A percentile compares a stretch with the other conserved stretches of the same genome.
phyloP scores from a whole-genome alignment of 116 monocot species.

The Iris pallida region DNA sequence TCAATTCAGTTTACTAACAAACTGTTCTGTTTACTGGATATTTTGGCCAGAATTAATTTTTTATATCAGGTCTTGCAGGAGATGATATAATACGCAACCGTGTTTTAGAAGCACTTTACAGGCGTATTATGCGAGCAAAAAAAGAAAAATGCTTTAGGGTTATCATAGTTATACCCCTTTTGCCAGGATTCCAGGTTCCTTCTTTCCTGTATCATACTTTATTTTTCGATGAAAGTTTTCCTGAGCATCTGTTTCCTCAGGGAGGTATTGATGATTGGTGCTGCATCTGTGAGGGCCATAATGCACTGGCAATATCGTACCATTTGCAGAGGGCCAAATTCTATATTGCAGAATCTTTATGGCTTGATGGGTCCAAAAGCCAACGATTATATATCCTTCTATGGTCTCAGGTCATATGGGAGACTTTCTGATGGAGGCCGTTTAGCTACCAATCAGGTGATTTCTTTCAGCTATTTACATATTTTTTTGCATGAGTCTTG shows the following conservation, averaged over 20 bases:
- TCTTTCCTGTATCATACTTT: not conserved
- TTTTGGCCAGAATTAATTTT: constrained; percentile 93
- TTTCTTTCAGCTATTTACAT: not conserved
- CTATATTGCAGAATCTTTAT: constrained; percentile 77
- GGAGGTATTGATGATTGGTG: constrained; percentile 97
- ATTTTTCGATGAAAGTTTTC: constrained; percentile 1
- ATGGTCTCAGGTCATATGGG: constrained; percentile 88
- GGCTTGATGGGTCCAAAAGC: constrained; percentile 71
- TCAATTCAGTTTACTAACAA: constrained; percentile 7
- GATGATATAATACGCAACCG: constrained; percentile 90
- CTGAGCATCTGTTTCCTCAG: constrained; percentile 21
- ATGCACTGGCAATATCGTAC: constrained; percentile 98
- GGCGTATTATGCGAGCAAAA: constrained; percentile 78
- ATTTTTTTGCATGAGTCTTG: not conserved
- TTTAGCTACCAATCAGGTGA: constrained; percentile 82
- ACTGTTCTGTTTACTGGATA: constrained; percentile 4
- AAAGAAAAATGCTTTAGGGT: constrained; percentile 89
- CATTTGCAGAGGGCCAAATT: constrained; percentile 88
- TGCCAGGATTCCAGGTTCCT: constrained; percentile 95
- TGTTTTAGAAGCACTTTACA: constrained; percentile 82
- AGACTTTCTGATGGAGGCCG: constrained; percentile 65
- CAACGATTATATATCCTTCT: constrained; percentile 92
- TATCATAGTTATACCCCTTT: constrained; percentile 88
- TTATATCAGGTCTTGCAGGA: constrained; percentile 96
- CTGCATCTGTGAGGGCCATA: constrained; percentile 97